phyloP scores from a whole-genome alignment of 768 basidiomycete species.

The Pulveroboletus sp. region DNA sequence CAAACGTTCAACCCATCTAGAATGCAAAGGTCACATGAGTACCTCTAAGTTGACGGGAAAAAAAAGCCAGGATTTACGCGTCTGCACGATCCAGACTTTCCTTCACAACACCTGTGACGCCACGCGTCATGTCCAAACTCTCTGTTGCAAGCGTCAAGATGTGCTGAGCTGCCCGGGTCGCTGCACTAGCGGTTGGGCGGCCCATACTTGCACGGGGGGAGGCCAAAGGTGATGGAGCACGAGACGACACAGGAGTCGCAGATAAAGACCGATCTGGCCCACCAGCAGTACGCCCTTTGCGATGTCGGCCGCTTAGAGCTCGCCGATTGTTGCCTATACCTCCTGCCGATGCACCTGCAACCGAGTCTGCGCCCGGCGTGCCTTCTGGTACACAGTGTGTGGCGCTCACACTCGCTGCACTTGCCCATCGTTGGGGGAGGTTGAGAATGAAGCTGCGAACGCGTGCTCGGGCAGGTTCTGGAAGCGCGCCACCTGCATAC shows the following conservation, averaged over 20 bases:
- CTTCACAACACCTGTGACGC: slow-evolving; percentile 82
- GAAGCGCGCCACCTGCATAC: slow-evolving; percentile 82
- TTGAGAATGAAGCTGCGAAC: slow-evolving; percentile 75
- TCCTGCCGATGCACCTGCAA: slow-evolving; percentile 30
- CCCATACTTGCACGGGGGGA: slow-evolving; percentile 22
- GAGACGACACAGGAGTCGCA: slow-evolving; percentile 32
- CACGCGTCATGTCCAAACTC: slow-evolving; percentile 88
- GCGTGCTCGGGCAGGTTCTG: slow-evolving; percentile 71
- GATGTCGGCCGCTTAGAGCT: slow-evolving; percentile 15
- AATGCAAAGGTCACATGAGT: neutral
- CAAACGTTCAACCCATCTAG: slow-evolving; percentile 79
- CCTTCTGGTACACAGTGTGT: slow-evolving; percentile 24
- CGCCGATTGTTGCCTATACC: slow-evolving; percentile 18
- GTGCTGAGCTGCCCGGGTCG: slow-evolving; percentile 70
- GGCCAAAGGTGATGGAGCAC: slow-evolving; percentile 30
- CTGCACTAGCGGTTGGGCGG: slow-evolving; percentile 45
- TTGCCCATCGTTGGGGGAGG: slow-evolving; percentile 79
- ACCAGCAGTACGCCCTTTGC: slow-evolving; percentile 38
- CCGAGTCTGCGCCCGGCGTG: slow-evolving; percentile 33
- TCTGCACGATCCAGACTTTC: slow-evolving; percentile 87
- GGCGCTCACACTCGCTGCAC: slow-evolving; percentile 28
- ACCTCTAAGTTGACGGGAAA: neutral
- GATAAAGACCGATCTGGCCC: slow-evolving; percentile 30
- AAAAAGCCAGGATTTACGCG: slow-evolving; percentile 47
- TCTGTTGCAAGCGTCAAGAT: slow-evolving; percentile 84